phyloP scores from a whole-genome alignment of 495 filamentous ascomycete species.

The Achaetomiella virescens region DNA sequence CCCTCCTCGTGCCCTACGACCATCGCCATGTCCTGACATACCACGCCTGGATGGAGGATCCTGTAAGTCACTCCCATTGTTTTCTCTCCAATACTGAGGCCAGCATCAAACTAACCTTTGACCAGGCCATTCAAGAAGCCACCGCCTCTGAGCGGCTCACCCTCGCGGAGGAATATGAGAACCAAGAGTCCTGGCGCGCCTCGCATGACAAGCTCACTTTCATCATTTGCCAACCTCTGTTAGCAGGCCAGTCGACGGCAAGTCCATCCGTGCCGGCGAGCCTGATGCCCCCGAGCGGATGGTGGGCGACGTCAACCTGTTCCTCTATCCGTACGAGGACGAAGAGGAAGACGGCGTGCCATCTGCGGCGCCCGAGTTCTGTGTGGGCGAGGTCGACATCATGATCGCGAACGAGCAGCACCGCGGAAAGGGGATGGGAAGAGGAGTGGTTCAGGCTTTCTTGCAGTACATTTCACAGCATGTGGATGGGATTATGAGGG shows the following conservation, averaged over 20 bases:
- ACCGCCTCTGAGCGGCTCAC: slow-evolving; percentile 80
- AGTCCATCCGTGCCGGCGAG: slow-evolving; percentile 25
- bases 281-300: slow-evolving; percentile 54
- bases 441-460: slow-evolving; percentile 60
- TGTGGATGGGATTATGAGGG: slow-evolving; percentile 46
- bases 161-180: slow-evolving; percentile 72
- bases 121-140: slow-evolving; percentile 68
- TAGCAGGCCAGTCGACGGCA: background rate
- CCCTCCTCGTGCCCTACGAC: slow-evolving; percentile 80
- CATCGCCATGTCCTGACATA: slow-evolving; percentile 73
- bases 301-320: slow-evolving; percentile 85
- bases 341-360: slow-evolving; percentile 21
- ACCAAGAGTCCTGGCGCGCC: slow-evolving; percentile 75
- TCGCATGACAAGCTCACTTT: slow-evolving; percentile 73
- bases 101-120: slow-evolving; percentile 1
- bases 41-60: slow-evolving; percentile 86
- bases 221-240: slow-evolving; percentile 51
- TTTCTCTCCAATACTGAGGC: no score
- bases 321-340: slow-evolving; percentile 51
- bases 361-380: slow-evolving; percentile 3
- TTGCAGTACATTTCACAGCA: slow-evolving; percentile 54
- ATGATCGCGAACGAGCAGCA: slow-evolving; percentile 67
- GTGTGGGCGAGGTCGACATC: slow-evolving; percentile 74
- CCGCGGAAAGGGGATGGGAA: slow-evolving; percentile 60
- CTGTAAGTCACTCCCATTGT: slow-evolving; percentile 42